Evolutionary conservation across 1,284 basidiomycete species (phyloP).

Genomic region (Vanrija pseudolonga): DNA sequence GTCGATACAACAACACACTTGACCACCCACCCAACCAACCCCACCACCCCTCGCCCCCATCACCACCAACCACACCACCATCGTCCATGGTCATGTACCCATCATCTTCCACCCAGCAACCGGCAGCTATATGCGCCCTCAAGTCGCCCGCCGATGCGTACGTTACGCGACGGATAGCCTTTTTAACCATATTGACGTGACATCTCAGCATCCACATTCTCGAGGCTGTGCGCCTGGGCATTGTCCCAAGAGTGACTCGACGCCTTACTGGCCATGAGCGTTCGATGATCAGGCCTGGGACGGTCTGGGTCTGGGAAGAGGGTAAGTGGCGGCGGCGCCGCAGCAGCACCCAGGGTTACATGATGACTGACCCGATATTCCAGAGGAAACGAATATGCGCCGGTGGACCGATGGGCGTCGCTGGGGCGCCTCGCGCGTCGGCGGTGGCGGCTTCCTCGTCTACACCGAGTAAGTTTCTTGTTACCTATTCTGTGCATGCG

Average conservation of each 20-base stretch:
- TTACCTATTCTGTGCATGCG: neutral
- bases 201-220: conserved; percentile 67
- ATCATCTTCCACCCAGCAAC: conserved; percentile 42
- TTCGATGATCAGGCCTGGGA: conserved; percentile 84
- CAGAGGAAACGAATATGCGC: conserved; percentile 51
- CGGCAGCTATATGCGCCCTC: conserved; percentile 45
- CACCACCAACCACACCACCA: neutral
- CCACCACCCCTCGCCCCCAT: neutral
- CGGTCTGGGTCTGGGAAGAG: conserved; percentile 96
- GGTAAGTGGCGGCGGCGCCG: conserved; percentile 63
- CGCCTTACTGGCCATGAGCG: conserved; percentile 87
- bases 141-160: conserved; percentile 47
- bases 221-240: conserved; percentile 80
- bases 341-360: neutral
- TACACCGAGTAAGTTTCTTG: conserved; percentile 46
- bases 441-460: conserved; percentile 52
- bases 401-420: conserved; percentile 54
- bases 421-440: conserved; percentile 53
- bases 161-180: conserved; percentile 16
- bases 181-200: conserved; percentile 1
- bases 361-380: neutral
- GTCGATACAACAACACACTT: too few species aligned
- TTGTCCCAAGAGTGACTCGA: conserved; percentile 84
- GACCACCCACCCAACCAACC: neutral
- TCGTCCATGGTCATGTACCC: conserved; percentile 29